A percentile compares a stretch with the other conserved stretches of the same genome.
phyloP scores from a whole-genome alignment of 2,329 filamentous ascomycete species.

The Nothomitra cinnamomea region DNA sequence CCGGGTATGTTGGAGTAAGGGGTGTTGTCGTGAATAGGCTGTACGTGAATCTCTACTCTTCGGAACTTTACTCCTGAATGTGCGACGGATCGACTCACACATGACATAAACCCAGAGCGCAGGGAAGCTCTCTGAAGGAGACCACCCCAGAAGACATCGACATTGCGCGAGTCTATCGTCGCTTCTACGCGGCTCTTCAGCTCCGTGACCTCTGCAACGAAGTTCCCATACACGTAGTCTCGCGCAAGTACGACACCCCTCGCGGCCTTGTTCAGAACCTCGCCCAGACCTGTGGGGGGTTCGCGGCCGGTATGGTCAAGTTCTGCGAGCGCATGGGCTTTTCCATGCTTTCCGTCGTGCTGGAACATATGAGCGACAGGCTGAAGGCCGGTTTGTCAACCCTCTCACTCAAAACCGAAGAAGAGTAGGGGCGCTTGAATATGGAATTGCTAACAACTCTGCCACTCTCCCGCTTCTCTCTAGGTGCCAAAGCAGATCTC shows the following conservation, averaged over 20 bases:
- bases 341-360: slow-evolving; percentile 52
- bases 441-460: not conserved
- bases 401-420: not conserved
- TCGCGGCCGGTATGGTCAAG: slow-evolving; percentile 62
- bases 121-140: slow-evolving; percentile 48
- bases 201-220: slow-evolving; percentile 68
- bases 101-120: slow-evolving; percentile 34
- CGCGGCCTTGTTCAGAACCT: slow-evolving; percentile 56
- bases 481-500: slow-evolving; percentile 52
- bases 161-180: slow-evolving; percentile 44
- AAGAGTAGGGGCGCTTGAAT: not conserved
- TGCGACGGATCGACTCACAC: not conserved
- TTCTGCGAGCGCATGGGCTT: slow-evolving; percentile 65
- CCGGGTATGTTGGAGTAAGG: slow-evolving; percentile 51
- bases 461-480: not conserved
- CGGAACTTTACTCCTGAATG: not conserved
- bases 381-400: slow-evolving; percentile 34
- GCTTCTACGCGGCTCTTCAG: slow-evolving; percentile 60
- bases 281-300: slow-evolving; percentile 59
- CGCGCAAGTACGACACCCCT: slow-evolving; percentile 51
- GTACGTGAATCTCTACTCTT: slow-evolving; percentile 25
- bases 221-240: slow-evolving; percentile 50
- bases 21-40: slow-evolving; percentile 49
- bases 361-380: slow-evolving; percentile 61
- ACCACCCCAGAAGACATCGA: slow-evolving; percentile 42